phyloP scores from a whole-genome alignment of 2,329 filamentous ascomycete species.

The Aspergillus fijiensis region DNA sequence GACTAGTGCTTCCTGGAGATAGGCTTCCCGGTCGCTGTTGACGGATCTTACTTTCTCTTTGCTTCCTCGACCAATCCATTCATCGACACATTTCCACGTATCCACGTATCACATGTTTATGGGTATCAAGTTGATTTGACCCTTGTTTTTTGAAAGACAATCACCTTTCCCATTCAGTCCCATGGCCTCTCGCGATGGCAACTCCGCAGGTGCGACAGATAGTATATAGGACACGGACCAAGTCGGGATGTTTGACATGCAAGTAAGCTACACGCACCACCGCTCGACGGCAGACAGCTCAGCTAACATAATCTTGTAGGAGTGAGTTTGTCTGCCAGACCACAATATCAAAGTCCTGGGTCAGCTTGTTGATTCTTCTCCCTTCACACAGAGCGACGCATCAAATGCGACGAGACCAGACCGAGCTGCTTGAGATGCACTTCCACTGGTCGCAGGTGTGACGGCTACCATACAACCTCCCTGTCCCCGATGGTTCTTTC shows the following conservation, averaged over 20 bases:
- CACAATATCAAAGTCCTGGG: background rate
- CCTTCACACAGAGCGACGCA: slow-evolving; percentile 22
- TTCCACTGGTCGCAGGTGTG: slow-evolving; percentile 34
- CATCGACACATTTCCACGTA: background rate
- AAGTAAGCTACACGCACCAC: slow-evolving; percentile 2
- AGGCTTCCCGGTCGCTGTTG: background rate
- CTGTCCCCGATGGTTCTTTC: slow-evolving; percentile 1
- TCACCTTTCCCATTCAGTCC: background rate
- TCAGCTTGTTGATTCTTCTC: background rate
- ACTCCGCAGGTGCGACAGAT: background rate
- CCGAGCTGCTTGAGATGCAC: slow-evolving; percentile 30
- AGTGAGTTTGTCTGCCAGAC: background rate
- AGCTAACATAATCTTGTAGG: background rate
- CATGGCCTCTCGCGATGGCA: background rate
- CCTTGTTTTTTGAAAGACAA: no score
- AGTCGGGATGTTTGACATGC: slow-evolving; percentile 13
- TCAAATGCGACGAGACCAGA: slow-evolving; percentile 36
- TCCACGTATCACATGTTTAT: no score
- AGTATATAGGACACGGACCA: slow-evolving; percentile 2
- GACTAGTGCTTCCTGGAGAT: background rate
- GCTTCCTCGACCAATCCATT: background rate
- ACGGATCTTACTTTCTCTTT: background rate
- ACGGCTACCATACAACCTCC: slow-evolving; percentile 26
- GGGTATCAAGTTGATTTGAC: no score
- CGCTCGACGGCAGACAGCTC: background rate